Evolutionary conservation across 1,284 basidiomycete species (phyloP).

Genomic region (Flammula alnicola): DNA sequence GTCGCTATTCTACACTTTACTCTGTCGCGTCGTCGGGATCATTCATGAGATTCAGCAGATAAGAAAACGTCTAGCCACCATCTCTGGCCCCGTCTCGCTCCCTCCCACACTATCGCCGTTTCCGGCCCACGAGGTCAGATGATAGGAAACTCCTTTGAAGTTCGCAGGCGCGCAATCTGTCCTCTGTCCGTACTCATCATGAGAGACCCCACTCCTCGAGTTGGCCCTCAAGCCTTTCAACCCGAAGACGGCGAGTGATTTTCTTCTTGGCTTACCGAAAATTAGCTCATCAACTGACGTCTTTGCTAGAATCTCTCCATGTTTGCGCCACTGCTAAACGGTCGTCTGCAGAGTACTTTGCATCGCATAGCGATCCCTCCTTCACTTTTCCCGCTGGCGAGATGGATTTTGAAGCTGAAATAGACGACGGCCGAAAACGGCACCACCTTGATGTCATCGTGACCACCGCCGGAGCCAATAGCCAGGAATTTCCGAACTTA

Average conservation of each 20-base stretch:
- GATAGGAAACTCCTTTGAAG: not conserved
- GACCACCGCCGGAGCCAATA: constrained; percentile 7
- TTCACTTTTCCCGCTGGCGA: not conserved
- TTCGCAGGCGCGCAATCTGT: not conserved
- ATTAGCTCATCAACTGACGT: not conserved
- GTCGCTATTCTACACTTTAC: no score
- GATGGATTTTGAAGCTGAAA: not conserved
- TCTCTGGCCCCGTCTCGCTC: not conserved
- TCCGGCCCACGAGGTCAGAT: constrained; percentile 2
- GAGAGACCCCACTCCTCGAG: not conserved
- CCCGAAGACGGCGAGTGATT: constrained; percentile 2
- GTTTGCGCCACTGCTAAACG: not conserved
- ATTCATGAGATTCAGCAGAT: not conserved
- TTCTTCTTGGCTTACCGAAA: not conserved
- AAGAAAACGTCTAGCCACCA: not conserved
- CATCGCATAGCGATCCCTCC: not conserved
- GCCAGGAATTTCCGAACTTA: constrained; percentile 6
- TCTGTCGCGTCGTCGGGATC: no score
- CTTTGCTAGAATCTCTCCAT: constrained; percentile 1
- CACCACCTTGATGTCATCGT: constrained; percentile 14
- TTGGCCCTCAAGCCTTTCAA: not conserved
- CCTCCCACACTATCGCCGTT: constrained; percentile 3
- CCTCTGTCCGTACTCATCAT: not conserved
- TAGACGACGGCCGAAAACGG: constrained; percentile 1
- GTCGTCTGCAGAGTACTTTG: no score